A percentile compares a stretch with the other conserved stretches of the same genome.
Evolutionary conservation across 73 alveolate genomes (phyloP).

Genomic region (Paramecium octaurelia): DNA sequence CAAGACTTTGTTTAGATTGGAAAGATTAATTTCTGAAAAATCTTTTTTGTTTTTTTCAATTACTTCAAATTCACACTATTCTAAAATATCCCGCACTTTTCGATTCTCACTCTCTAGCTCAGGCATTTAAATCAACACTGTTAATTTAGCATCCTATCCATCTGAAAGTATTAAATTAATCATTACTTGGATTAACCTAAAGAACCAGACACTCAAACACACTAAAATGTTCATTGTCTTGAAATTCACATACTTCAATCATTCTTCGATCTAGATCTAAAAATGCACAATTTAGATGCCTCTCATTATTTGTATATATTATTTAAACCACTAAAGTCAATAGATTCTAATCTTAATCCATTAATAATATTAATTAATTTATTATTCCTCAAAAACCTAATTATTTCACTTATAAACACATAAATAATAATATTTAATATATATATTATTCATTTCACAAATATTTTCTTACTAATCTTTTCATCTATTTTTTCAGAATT

Average conservation of each 20-base stretch:
- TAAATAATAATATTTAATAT: background rate
- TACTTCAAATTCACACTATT: conserved; percentile 71
- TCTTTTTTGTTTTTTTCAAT: conserved; percentile 63
- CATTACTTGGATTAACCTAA: conserved; percentile 64
- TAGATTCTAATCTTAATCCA: background rate
- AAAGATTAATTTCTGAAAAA: background rate
- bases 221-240: conserved; percentile 82
- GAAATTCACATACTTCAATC: conserved; percentile 71
- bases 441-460: background rate
- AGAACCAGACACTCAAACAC: conserved; percentile 77
- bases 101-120: conserved; percentile 63
- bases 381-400: background rate
- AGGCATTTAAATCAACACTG: conserved; percentile 74
- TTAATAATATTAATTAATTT: background rate
- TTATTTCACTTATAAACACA: background rate
- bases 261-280: conserved; percentile 69
- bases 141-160: conserved; percentile 66
- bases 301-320: background rate
- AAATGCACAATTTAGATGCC: conserved; percentile 68
- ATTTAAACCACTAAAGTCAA: conserved; percentile 36
- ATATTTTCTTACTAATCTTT: conserved; percentile 10
- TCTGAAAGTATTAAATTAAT: background rate
- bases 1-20: conserved; percentile 56
- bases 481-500: background rate
- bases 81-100: conserved; percentile 71